phyloP scores from a whole-genome alignment of 2,329 filamentous ascomycete species.

The Aspergillus carbonarius region DNA sequence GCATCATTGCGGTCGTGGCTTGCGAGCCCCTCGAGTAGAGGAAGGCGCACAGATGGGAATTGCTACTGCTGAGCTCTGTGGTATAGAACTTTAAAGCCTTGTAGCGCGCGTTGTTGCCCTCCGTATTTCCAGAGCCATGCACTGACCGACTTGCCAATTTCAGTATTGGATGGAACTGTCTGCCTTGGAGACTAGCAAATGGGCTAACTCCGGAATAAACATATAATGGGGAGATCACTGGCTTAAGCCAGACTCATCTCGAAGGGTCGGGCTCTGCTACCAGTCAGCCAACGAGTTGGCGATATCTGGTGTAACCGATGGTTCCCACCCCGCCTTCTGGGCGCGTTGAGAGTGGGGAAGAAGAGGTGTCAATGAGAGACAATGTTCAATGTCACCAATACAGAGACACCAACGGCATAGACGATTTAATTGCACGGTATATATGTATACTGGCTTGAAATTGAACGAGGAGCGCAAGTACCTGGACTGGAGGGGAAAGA shows the following conservation, averaged over 20 bases:
- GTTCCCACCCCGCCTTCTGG: neutral
- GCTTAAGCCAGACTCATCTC: neutral
- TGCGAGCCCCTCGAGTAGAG: neutral
- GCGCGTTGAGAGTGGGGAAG: neutral
- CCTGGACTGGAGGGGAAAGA: neutral
- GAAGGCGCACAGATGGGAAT: neutral
- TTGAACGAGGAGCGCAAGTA: neutral
- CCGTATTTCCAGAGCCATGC: neutral
- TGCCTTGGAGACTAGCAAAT: neutral
- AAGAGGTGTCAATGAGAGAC: neutral
- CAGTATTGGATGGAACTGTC: neutral
- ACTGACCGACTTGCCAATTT: neutral
- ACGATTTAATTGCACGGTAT: neutral
- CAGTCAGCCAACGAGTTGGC: neutral
- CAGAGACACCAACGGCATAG: too few species aligned
- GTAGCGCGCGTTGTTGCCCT: neutral
- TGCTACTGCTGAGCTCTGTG: neutral
- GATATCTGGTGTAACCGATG: neutral
- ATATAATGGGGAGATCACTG: neutral
- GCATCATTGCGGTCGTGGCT: neutral
- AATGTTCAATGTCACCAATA: neutral
- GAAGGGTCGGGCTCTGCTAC: neutral
- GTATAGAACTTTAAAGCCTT: neutral
- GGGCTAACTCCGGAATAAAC: neutral
- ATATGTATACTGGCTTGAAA: neutral